These are phyloP conservation scores for Diaporthe nobilis DNA, from an alignment of 2,329 filamentous ascomycete genomes.

Conservation along the genomic window DNA sequence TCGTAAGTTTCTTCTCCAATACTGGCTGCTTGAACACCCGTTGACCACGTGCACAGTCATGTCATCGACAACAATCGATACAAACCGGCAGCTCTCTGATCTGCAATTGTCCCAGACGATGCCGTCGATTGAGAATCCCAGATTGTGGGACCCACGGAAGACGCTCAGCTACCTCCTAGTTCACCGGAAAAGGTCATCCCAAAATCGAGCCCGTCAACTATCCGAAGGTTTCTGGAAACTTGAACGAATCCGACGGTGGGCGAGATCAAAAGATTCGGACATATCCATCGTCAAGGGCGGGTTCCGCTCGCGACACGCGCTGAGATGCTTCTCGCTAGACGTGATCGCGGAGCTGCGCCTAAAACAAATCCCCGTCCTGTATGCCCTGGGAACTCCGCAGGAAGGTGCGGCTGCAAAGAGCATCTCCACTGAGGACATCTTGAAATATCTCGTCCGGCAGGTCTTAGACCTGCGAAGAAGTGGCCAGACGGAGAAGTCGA, in stretches of 20 bases:
- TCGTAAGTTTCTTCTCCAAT: neutral
- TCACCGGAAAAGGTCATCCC: neutral
- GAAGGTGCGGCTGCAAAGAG: neutral
- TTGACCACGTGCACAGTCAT: neutral
- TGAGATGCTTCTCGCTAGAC: neutral
- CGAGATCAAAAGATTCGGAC: neutral
- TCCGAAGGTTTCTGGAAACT: neutral
- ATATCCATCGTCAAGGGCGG: neutral
- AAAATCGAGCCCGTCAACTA: neutral
- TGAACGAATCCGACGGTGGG: neutral
- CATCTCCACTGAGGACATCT: neutral
- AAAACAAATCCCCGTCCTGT: neutral
- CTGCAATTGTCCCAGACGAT: slow-evolving; percentile 9
- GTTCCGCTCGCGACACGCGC: neutral
- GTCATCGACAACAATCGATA: slow-evolving; percentile 3
- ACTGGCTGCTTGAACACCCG: rapidly evolving
- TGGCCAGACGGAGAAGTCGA: slow-evolving; percentile 5
- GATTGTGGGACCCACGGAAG: neutral
- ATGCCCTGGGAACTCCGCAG: neutral
- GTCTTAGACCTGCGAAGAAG: neutral
- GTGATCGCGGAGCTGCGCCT: slow-evolving; percentile 1
- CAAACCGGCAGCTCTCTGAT: neutral
- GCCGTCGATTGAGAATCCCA: neutral
- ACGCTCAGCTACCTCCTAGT: neutral
- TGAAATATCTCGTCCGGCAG: neutral